These are phyloP conservation scores for Vitellaria paradoxa DNA, from an alignment of 179 eudicot genomes.

Conservation along the genomic window DNA sequence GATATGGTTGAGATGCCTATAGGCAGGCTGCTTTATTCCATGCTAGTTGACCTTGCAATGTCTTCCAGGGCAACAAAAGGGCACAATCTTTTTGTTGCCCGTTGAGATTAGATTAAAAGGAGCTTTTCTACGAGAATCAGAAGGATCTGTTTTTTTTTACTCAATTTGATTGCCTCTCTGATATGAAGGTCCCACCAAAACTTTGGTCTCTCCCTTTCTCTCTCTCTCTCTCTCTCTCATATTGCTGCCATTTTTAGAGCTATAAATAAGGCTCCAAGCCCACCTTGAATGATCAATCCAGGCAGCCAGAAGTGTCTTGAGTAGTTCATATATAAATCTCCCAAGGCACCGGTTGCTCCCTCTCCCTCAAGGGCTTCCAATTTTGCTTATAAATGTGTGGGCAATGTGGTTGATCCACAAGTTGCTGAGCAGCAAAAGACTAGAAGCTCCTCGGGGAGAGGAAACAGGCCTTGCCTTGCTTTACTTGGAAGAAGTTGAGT, in stretches of 20 bases:
- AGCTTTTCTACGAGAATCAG: conserved; percentile 9
- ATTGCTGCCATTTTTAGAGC: not conserved
- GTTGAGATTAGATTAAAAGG: not conserved
- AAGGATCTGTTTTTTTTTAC: conserved; percentile 19
- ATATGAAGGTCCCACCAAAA: conserved; percentile 21
- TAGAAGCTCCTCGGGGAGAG: conserved; percentile 19
- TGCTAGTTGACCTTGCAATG: conserved; percentile 13
- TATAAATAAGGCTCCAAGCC: conserved; percentile 18
- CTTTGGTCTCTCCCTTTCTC: not conserved
- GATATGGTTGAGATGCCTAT: conserved; percentile 9
- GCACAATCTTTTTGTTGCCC: not conserved
- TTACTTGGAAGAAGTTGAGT: not conserved
- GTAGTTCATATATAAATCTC: not conserved
- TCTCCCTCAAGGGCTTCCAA: conserved; percentile 21
- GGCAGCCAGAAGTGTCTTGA: not conserved
- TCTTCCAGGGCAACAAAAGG: too few species aligned
- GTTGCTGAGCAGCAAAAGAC: not conserved
- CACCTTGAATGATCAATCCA: not conserved
- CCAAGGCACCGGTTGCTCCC: conserved; percentile 12
- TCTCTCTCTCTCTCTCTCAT: too few species aligned
- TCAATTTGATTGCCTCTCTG: not conserved
- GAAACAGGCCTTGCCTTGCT: conserved; percentile 3
- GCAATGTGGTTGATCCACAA: not conserved
- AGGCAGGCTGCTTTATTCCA: conserved; percentile 23
- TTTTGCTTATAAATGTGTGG: not conserved